Evolutionary conservation across 495 filamentous ascomycete genomes (phyloP).

Genomic region (Tuber aestivum): DNA sequence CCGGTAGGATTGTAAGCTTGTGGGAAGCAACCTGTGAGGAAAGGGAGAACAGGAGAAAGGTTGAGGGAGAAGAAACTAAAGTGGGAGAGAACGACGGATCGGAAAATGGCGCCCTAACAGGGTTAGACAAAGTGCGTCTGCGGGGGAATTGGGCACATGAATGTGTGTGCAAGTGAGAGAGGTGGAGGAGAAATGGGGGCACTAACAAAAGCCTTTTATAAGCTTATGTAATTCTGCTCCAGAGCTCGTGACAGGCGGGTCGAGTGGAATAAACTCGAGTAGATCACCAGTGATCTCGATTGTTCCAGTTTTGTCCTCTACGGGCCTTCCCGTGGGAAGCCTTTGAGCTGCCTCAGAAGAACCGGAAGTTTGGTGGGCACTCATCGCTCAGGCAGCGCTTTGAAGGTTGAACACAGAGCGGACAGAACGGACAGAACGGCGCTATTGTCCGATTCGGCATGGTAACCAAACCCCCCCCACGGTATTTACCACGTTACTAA

Average conservation of each 20-base stretch:
- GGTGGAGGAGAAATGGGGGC: not conserved
- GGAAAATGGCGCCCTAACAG: conserved; percentile 33
- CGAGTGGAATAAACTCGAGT: not conserved
- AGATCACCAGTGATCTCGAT: not conserved
- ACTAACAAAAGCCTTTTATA: not conserved
- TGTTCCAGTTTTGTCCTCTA: not conserved
- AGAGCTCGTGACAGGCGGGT: not conserved
- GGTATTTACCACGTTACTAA: not conserved
- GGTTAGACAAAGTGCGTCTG: conserved; percentile 19
- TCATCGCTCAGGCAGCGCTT: not conserved
- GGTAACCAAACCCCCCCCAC: not conserved
- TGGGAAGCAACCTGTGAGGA: not conserved
- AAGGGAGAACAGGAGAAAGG: conserved; percentile 8
- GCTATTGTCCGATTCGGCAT: not conserved
- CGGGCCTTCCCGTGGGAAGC: not conserved
- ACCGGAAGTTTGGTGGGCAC: not conserved
- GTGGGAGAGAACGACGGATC: conserved; percentile 23
- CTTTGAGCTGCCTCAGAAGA: not conserved
- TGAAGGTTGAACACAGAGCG: not conserved
- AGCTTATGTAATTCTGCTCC: not conserved
- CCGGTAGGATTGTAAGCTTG: not conserved
- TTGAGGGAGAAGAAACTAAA: conserved; percentile 1
- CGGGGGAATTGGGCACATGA: not conserved
- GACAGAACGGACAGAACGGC: no score
- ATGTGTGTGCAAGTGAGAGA: not conserved